A percentile compares a stretch with the other conserved stretches of the same genome.
These are phyloP conservation scores for Colletotrichum sp. DNA, from an alignment of 2,329 filamentous ascomycete genomes.

Conservation along the genomic window DNA sequence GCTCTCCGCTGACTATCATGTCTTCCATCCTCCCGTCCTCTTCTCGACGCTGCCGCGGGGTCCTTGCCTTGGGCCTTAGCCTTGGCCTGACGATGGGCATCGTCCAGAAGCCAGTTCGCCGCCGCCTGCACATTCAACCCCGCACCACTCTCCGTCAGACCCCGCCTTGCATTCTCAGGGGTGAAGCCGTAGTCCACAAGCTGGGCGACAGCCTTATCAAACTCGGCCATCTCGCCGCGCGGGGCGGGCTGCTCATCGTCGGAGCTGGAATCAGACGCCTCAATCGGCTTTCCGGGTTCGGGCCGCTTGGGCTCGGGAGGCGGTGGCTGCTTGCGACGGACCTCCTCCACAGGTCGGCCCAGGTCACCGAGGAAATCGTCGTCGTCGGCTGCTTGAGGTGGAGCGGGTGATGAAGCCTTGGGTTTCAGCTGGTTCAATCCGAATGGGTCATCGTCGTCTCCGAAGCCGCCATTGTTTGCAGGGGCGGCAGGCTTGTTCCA, in stretches of 20 bases:
- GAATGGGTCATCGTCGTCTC: slow-evolving; percentile 88
- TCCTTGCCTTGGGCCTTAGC: slow-evolving; percentile 67
- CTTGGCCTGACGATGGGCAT: slow-evolving; percentile 85
- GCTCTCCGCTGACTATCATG: slow-evolving; percentile 31
- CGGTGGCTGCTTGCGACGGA: slow-evolving; percentile 53
- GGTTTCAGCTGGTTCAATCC: slow-evolving; percentile 71
- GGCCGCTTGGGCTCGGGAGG: slow-evolving; percentile 40
- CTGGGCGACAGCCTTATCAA: slow-evolving; percentile 84
- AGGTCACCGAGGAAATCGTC: slow-evolving; percentile 72
- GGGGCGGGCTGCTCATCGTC: slow-evolving; percentile 44
- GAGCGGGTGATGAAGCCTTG: slow-evolving; percentile 33
- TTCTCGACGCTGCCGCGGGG: slow-evolving; percentile 44
- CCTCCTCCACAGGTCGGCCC: slow-evolving; percentile 68
- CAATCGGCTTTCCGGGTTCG: slow-evolving; percentile 62
- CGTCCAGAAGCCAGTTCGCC: slow-evolving; percentile 87
- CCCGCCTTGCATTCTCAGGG: slow-evolving; percentile 79
- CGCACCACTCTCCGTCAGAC: slow-evolving; percentile 79
- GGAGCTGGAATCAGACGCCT: slow-evolving; percentile 52
- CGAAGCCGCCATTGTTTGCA: slow-evolving; percentile 41
- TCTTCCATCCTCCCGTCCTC: slow-evolving; percentile 38
- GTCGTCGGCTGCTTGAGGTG: slow-evolving; percentile 41
- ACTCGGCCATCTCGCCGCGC: slow-evolving; percentile 39
- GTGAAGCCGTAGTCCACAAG: slow-evolving; percentile 95
- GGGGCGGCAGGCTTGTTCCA: slow-evolving; percentile 48
- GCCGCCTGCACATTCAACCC: slow-evolving; percentile 85